phyloP scores from a whole-genome alignment of 345 rosid genomes.

The Ceriops zippeliana region DNA sequence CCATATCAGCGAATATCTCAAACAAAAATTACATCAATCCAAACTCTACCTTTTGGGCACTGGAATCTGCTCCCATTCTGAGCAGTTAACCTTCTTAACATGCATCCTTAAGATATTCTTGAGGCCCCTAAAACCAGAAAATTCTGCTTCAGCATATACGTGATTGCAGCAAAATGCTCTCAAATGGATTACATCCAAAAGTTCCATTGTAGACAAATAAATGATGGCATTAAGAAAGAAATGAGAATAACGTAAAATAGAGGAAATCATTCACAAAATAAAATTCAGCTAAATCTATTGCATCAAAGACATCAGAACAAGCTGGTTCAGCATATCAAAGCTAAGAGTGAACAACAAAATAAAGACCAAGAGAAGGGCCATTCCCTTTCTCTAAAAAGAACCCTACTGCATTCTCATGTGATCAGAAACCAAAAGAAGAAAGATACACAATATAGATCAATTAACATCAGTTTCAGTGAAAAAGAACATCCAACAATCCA shows the following conservation, averaged over 20 bases:
- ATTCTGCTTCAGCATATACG: constrained; percentile 7
- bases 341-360: too few species aligned
- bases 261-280: not conserved
- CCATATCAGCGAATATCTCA: not conserved
- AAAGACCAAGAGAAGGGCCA: too few species aligned
- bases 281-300: not conserved
- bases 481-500: too few species aligned
- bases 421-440: too few species aligned
- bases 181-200: too few species aligned
- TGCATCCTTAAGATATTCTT: constrained; percentile 79
- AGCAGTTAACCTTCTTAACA: constrained; percentile 67
- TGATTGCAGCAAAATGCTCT: too few species aligned
- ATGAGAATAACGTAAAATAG: not conserved
- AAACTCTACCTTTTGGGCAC: constrained; percentile 77
- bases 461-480: too few species aligned
- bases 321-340: too few species aligned
- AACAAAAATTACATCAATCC: not conserved
- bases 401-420: too few species aligned
- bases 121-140: constrained; percentile 64
- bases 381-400: too few species aligned
- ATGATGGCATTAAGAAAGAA: not conserved
- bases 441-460: too few species aligned
- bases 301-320: not conserved
- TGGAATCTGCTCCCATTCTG: constrained; percentile 87
- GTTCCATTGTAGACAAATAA: too few species aligned